phyloP scores from a whole-genome alignment of 2,329 filamentous ascomycete genomes.

The Clarireedia monteithiana region DNA sequence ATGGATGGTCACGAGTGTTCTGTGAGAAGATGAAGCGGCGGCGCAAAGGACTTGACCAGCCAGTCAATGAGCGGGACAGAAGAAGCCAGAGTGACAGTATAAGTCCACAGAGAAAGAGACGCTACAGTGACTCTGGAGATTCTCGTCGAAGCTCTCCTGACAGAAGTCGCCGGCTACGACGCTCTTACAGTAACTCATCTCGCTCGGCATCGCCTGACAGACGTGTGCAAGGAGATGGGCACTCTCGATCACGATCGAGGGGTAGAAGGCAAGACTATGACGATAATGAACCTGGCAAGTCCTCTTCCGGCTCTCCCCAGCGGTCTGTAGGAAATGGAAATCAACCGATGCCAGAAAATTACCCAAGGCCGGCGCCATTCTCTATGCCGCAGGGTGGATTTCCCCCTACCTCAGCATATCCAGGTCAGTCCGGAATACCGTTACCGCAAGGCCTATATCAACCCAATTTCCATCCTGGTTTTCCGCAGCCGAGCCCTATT shows the following conservation, averaged over 20 bases:
- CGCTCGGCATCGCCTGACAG: slow-evolving; percentile 21
- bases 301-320: background rate
- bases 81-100: slow-evolving; percentile 21
- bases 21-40: slow-evolving; percentile 72
- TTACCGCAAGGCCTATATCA: slow-evolving; percentile 11
- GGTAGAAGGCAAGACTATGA: slow-evolving; percentile 12
- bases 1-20: slow-evolving; percentile 77
- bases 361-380: background rate
- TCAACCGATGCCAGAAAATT: slow-evolving; percentile 6
- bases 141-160: slow-evolving; percentile 15
- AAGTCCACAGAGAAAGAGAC: slow-evolving; percentile 23
- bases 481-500: slow-evolving; percentile 18
- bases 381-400: background rate
- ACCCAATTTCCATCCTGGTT: slow-evolving; percentile 21
- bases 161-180: slow-evolving; percentile 18
- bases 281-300: background rate
- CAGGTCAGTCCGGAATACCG: slow-evolving; percentile 12
- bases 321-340: slow-evolving; percentile 8
- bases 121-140: slow-evolving; percentile 24
- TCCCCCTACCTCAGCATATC: background rate
- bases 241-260: slow-evolving; percentile 16
- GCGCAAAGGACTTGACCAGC: slow-evolving; percentile 21
- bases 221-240: slow-evolving; percentile 6
- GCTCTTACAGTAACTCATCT: slow-evolving; percentile 26
- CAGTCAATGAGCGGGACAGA: slow-evolving; percentile 9